Evolutionary conservation across 495 filamentous ascomycete species (phyloP).

Genomic region (Xylona heveae): DNA sequence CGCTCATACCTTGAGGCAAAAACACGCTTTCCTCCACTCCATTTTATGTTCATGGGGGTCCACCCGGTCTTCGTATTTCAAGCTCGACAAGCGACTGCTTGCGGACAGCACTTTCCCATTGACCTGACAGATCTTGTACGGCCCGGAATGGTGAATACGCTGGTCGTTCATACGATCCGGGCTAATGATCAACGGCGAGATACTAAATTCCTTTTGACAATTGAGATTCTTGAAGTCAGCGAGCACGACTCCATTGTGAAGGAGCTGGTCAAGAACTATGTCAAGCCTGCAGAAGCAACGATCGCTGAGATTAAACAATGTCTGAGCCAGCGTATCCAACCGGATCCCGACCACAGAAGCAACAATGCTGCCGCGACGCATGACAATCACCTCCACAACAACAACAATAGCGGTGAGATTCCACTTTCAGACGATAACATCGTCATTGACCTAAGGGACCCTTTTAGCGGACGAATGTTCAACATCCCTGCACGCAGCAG

Average conservation of each 20-base stretch:
- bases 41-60: slow-evolving; percentile 42
- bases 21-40: neutral
- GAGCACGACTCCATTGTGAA: slow-evolving; percentile 26
- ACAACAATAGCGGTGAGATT: slow-evolving; percentile 62
- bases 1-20: neutral
- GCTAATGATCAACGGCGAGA: slow-evolving; percentile 15
- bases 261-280: slow-evolving; percentile 14
- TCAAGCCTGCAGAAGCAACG: slow-evolving; percentile 16
- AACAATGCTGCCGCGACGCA: slow-evolving; percentile 1
- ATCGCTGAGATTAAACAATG: slow-evolving; percentile 27
- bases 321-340: slow-evolving; percentile 12
- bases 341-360: slow-evolving; percentile 1
- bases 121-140: slow-evolving; percentile 39
- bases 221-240: slow-evolving; percentile 37
- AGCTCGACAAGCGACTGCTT: slow-evolving; percentile 38
- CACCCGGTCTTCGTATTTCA: slow-evolving; percentile 33
- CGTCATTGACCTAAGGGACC: slow-evolving; percentile 56
- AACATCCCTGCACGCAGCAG: slow-evolving; percentile 43
- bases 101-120: slow-evolving; percentile 53
- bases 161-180: slow-evolving; percentile 31
- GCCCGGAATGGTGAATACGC: slow-evolving; percentile 31
- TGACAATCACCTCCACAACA: slow-evolving; percentile 14
- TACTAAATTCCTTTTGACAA: slow-evolving; percentile 28
- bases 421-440: slow-evolving; percentile 37
- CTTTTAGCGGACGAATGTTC: slow-evolving; percentile 49